Conservation (phyloP, 192 early-diverging fungal genomes). For the Physocladia obscura region DNA sequence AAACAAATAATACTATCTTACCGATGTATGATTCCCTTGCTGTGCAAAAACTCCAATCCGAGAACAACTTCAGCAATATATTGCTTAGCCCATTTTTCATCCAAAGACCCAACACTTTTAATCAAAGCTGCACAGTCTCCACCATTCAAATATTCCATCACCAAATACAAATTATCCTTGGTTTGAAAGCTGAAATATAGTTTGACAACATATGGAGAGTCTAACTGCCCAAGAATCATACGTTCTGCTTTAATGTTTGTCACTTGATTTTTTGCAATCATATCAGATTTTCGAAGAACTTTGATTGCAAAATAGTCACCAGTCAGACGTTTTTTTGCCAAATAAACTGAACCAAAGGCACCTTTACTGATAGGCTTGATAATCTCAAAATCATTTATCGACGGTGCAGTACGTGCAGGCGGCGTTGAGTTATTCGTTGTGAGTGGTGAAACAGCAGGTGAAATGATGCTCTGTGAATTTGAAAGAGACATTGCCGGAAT, state of each 20-base stretch:
- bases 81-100: slow-evolving; percentile 82
- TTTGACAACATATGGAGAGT: slow-evolving; percentile 81
- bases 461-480: neutral
- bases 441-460: neutral
- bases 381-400: slow-evolving; percentile 86
- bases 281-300: slow-evolving; percentile 80
- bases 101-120: slow-evolving; percentile 67
- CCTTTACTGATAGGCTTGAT: slow-evolving; percentile 91
- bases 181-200: slow-evolving; percentile 83
- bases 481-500: slow-evolving; percentile 18
- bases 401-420: slow-evolving; percentile 55
- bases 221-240: slow-evolving; percentile 86
- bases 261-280: slow-evolving; percentile 91
- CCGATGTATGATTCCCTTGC: slow-evolving; percentile 78
- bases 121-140: slow-evolving; percentile 86
- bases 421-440: neutral
- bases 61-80: slow-evolving; percentile 82
- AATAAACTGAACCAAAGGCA: slow-evolving; percentile 82
- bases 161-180: slow-evolving; percentile 80
- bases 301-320: slow-evolving; percentile 89
- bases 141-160: slow-evolving; percentile 87
- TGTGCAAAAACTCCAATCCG: slow-evolving; percentile 78
- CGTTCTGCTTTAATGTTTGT: slow-evolving; percentile 86
- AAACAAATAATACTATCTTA: slow-evolving; percentile 45
- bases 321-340: slow-evolving; percentile 80